These are phyloP conservation scores for Termitomyces sp. DNA, from an alignment of 768 basidiomycete genomes.

Conservation along the genomic window DNA sequence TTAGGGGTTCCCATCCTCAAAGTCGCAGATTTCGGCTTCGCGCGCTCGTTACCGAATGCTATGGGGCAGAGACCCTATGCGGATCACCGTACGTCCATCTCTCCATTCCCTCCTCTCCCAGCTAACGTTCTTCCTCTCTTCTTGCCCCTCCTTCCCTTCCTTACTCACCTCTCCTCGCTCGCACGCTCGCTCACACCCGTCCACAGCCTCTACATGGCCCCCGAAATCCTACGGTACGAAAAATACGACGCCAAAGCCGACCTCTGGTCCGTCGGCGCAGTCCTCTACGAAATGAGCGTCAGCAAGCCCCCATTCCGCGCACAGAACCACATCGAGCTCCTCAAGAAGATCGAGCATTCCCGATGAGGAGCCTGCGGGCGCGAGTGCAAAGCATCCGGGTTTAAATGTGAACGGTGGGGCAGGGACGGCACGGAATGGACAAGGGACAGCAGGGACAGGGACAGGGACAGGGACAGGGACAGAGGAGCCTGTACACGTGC, in stretches of 20 bases:
- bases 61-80: conserved; percentile 96
- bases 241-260: conserved; percentile 98
- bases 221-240: conserved; percentile 94
- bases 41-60: conserved; percentile 84
- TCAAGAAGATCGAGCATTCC: conserved; percentile 93
- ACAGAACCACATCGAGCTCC: conserved; percentile 91
- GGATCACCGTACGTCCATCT: conserved; percentile 85
- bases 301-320: conserved; percentile 95
- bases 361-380: conserved; percentile 70
- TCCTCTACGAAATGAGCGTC: conserved; percentile 92
- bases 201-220: conserved; percentile 93
- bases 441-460: too few relatives aligned
- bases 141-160: neutral
- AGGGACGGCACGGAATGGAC: too few relatives aligned
- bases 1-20: conserved; percentile 93
- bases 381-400: conserved; percentile 28
- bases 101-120: too few relatives aligned
- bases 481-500: conserved; percentile 60
- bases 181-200: neutral
- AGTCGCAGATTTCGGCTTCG: conserved; percentile 98
- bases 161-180: neutral
- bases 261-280: conserved; percentile 97
- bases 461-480: too few relatives aligned
- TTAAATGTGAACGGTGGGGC: too few relatives aligned
- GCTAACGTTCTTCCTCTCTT: too few relatives aligned